phyloP scores from a whole-genome alignment of 805 yeast species.

The Nakazawaea peltata region DNA sequence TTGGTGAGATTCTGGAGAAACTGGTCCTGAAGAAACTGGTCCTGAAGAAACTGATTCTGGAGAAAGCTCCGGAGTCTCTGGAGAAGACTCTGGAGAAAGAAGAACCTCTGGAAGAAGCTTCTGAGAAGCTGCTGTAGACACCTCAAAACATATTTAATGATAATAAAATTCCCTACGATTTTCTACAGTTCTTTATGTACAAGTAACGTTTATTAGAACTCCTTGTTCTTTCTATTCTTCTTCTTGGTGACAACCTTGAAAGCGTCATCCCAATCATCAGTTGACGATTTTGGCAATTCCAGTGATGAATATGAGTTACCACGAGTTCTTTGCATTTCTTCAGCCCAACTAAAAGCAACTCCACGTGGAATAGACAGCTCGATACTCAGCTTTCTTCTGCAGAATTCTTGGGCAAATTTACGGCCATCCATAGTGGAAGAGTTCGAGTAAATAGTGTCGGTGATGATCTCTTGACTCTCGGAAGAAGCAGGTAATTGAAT shows the following conservation, averaged over 20 bases:
- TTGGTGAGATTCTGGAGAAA: slow-evolving; percentile 4
- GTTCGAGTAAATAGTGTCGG: slow-evolving; percentile 86
- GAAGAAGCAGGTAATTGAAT: slow-evolving; percentile 68
- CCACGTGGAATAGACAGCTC: slow-evolving; percentile 46
- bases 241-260: slow-evolving; percentile 56
- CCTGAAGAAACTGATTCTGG: slow-evolving; percentile 4
- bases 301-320: slow-evolving; percentile 13
- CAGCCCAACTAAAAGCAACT: slow-evolving; percentile 58
- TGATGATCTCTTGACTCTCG: slow-evolving; percentile 78
- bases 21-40: no score
- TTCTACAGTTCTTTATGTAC: not conserved
- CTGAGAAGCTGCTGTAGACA: not conserved
- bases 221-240: slow-evolving; percentile 33
- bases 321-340: slow-evolving; percentile 38
- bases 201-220: slow-evolving; percentile 6
- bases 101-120: no score
- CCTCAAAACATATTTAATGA: not conserved
- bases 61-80: not conserved
- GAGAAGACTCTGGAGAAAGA: no score
- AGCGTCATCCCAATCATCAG: slow-evolving; percentile 46
- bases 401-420: slow-evolving; percentile 85
- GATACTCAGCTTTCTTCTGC: slow-evolving; percentile 65
- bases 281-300: slow-evolving; percentile 19
- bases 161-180: not conserved
- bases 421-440: slow-evolving; percentile 92